Conservation (phyloP, 2,329 filamentous ascomycete species). For the Phaeosphaeriaceae sp. region DNA sequence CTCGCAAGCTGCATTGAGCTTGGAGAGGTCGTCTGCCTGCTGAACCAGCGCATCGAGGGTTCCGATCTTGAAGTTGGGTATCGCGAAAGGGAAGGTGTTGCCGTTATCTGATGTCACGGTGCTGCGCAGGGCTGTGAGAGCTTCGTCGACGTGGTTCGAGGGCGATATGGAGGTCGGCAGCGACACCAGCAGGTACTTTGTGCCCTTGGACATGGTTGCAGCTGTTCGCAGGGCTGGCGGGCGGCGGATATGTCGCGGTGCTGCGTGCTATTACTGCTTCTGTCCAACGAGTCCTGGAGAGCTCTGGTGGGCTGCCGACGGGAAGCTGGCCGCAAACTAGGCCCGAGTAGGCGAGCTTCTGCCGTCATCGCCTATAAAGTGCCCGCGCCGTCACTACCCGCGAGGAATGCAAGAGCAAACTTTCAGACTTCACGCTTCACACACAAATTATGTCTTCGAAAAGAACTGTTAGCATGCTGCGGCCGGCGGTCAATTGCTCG, state of each 20-base stretch:
- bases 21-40: slow-evolving; percentile 92
- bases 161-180: slow-evolving; percentile 87
- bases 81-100: slow-evolving; percentile 76
- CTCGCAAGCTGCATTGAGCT: slow-evolving; percentile 82
- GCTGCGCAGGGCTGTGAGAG: slow-evolving; percentile 76
- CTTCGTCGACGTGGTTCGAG: slow-evolving; percentile 80
- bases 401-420: slow-evolving; percentile 11
- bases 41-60: slow-evolving; percentile 94
- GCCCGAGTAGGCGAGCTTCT: slow-evolving; percentile 18
- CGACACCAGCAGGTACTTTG: slow-evolving; percentile 86
- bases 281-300: slow-evolving; percentile 26
- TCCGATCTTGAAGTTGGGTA: slow-evolving; percentile 97
- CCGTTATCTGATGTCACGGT: slow-evolving; percentile 79
- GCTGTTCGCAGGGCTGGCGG: slow-evolving; percentile 16
- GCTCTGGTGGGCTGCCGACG: slow-evolving; percentile 23
- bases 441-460: slow-evolving; percentile 38
- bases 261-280: slow-evolving; percentile 27
- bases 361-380: slow-evolving; percentile 28
- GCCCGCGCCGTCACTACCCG: slow-evolving; percentile 25
- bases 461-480: slow-evolving; percentile 31
- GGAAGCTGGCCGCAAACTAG: slow-evolving; percentile 18
- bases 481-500: slow-evolving; percentile 35
- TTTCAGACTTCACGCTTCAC: slow-evolving; percentile 14
- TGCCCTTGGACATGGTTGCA: slow-evolving; percentile 52
- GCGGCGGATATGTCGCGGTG: slow-evolving; percentile 23